Evolutionary conservation across 2,329 filamentous ascomycete species (phyloP), one percentile per base, ranked within the genome.

Genomic region (Stagonosporopsis rhizophila): DNA sequence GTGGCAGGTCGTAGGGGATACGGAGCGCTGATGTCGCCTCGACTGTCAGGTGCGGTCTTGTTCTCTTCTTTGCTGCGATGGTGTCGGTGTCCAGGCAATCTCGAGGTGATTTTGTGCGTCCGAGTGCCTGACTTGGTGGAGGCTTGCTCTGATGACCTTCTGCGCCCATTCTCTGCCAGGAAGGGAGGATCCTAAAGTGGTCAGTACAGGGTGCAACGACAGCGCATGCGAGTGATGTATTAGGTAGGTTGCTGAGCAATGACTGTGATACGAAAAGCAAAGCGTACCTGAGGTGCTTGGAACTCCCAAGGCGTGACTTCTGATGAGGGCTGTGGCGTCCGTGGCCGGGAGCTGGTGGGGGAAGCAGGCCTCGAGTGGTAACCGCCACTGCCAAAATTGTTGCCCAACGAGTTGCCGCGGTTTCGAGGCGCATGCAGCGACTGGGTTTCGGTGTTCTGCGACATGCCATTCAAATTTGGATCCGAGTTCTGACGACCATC

Each of bases 251-350:
- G 17, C 22, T 17, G 37, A 14, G 39, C 3, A 14, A 28, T 20
- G 19, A 12, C 1, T 27, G 38, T 35, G 39, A 38, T 60, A 27
- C 39, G 34, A 25, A 52, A 44, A 30, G 28, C 30, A 15, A 49
- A 44, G 68, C 87, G 81, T 76, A 91, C 89, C 80, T 91, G 86
- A 64, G 85, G 85, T 73, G 95, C 91, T 77, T 98, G 95, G 73
- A 95, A 98, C 60, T 96, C 84, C 83, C 96, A 99, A n/a, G 95
- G 95, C 35, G 96, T 95, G 55, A 99, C 92, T 77, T 98, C 94
- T 70, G 91, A 95, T 12, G 91, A 91, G 38, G 91, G 91, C 47
- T 92, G 83, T 12, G 93, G 92, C n/a, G 91, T 96, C 66, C 89
- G 85, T 44, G 93, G 91, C 64, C 91, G 84, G 25, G 90, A 92